Conservation (phyloP, 768 basidiomycete genomes). For the Gelatoporia subvermispora region DNA sequence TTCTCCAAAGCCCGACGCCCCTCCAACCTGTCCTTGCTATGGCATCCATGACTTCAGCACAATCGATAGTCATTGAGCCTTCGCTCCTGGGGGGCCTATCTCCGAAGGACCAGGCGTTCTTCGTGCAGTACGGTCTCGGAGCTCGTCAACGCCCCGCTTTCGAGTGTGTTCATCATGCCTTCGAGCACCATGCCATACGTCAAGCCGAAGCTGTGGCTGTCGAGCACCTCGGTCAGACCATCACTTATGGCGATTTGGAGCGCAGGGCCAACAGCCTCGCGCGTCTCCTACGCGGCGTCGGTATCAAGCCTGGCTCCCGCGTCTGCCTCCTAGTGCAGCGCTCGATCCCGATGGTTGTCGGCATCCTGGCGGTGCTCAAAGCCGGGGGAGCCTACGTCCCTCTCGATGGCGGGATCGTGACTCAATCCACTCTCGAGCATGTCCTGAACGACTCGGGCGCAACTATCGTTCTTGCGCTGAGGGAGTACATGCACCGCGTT, state of each 20-base stretch:
- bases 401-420: constrained; percentile 52
- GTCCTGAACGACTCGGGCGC: constrained; percentile 44
- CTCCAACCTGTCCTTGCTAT: too few relatives aligned
- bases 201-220: constrained; percentile 41
- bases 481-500: constrained; percentile 21
- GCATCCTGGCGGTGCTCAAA: constrained; percentile 52
- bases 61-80: too few relatives aligned
- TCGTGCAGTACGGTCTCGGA: constrained; percentile 43
- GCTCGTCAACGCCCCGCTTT: constrained; percentile 34
- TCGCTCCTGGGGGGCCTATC: neutral
- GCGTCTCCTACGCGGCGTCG: constrained; percentile 34
- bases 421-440: constrained; percentile 47
- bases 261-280: constrained; percentile 44
- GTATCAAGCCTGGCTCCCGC: constrained; percentile 43
- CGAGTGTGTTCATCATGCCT: constrained; percentile 51
- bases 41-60: too few relatives aligned
- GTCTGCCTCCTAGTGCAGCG: constrained; percentile 53
- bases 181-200: constrained; percentile 39
- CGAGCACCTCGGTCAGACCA: constrained; percentile 41
- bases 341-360: constrained; percentile 48
- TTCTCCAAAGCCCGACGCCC: too few relatives aligned
- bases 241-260: constrained; percentile 50
- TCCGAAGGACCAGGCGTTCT: constrained; percentile 35
- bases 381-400: constrained; percentile 57
- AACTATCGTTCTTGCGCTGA: constrained; percentile 37